Conservation (phyloP, 768 basidiomycete species). For the Russula compacta region DNA sequence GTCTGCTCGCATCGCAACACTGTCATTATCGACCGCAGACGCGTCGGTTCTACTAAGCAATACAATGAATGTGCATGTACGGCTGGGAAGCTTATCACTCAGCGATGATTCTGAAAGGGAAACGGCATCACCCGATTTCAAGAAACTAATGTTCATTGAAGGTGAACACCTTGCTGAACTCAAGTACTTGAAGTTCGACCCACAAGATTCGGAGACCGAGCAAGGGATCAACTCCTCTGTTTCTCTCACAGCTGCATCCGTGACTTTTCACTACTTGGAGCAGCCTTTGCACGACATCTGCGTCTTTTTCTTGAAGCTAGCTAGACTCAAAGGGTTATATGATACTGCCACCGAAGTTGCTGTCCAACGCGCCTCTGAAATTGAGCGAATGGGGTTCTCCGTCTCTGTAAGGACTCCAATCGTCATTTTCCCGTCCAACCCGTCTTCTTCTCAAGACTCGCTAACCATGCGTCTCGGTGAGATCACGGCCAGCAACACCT, state of each 20-base stretch:
- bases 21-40: slow-evolving; percentile 85
- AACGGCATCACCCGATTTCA: slow-evolving; percentile 57
- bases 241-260: slow-evolving; percentile 75
- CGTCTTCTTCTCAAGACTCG: slow-evolving; percentile 50
- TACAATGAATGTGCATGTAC: slow-evolving; percentile 69
- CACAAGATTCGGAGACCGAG: slow-evolving; percentile 53
- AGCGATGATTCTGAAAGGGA: slow-evolving; percentile 56
- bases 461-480: slow-evolving; percentile 83
- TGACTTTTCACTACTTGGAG: slow-evolving; percentile 84
- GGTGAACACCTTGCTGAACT: slow-evolving; percentile 92
- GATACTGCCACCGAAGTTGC: slow-evolving; percentile 92
- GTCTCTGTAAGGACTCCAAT: slow-evolving; percentile 90
- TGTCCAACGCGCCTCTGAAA: slow-evolving; percentile 84
- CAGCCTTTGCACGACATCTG: slow-evolving; percentile 85
- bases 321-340: slow-evolving; percentile 86
- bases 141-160: slow-evolving; percentile 84
- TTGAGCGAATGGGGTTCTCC: slow-evolving; percentile 89
- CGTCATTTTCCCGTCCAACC: slow-evolving; percentile 71
- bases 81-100: slow-evolving; percentile 75
- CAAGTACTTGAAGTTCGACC: slow-evolving; percentile 85
- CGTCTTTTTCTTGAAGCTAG: slow-evolving; percentile 73
- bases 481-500: slow-evolving; percentile 73
- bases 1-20: slow-evolving; percentile 62
- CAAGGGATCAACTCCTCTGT: slow-evolving; percentile 78
- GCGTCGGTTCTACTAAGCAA: slow-evolving; percentile 66